These are phyloP conservation scores for Rhododendron kiyosumense DNA, from an alignment of 148 eudicot genomes.

Conservation along the genomic window DNA sequence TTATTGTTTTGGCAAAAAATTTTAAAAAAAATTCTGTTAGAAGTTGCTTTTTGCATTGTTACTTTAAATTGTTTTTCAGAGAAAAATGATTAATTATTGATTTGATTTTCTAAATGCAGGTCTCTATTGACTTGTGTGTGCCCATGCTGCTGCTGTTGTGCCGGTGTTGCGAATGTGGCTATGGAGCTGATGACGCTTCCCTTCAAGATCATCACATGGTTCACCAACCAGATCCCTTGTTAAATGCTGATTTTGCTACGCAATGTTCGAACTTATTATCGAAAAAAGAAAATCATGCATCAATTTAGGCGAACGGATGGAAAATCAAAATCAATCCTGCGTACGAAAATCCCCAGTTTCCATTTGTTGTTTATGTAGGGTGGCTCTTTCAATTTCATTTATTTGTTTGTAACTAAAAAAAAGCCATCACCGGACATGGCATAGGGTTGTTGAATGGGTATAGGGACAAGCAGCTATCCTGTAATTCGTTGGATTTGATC, in stretches of 20 bases:
- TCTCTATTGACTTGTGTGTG: constrained; percentile 14
- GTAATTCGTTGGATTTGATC: background rate
- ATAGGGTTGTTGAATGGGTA: too few relatives aligned
- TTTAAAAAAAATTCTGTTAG: background rate
- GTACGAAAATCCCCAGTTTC: background rate
- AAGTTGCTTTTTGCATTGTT: background rate
- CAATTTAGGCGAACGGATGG: background rate
- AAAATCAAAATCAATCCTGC: background rate
- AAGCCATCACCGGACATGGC: too few relatives aligned
- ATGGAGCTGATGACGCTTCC: constrained; percentile 17
- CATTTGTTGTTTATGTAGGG: background rate
- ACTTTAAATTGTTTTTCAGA: background rate
- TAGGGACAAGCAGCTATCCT: background rate
- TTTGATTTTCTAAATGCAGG: constrained; percentile 2
- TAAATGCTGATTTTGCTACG: background rate
- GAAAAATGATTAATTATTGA: background rate
- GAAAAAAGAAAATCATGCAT: background rate
- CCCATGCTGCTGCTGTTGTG: constrained; percentile 21
- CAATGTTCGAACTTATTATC: background rate
- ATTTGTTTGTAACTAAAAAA: background rate
- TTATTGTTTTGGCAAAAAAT: too few relatives aligned
- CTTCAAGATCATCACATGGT: constrained; percentile 9
- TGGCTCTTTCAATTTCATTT: background rate
- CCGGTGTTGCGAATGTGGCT: constrained; percentile 20
- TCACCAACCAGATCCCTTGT: constrained; percentile 18